phyloP scores from a whole-genome alignment of 2,329 filamentous ascomycete genomes.

The Beauveria bassiana region DNA sequence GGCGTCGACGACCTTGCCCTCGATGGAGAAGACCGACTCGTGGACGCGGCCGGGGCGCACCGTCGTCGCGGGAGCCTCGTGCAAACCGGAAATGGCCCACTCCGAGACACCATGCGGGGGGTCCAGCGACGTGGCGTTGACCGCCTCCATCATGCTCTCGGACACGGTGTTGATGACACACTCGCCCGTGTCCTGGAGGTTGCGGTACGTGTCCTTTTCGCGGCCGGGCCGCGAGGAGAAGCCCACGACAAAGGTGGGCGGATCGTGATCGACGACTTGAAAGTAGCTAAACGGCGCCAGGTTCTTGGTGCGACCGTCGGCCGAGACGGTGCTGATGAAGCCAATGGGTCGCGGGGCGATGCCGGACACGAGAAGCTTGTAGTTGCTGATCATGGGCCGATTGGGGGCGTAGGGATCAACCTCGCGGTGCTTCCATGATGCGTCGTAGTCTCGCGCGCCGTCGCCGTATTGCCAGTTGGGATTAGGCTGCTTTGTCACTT shows the following conservation, averaged over 20 bases:
- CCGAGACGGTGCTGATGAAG: slow-evolving; percentile 43
- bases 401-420: slow-evolving; percentile 72
- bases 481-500: slow-evolving; percentile 26
- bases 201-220: slow-evolving; percentile 69
- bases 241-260: slow-evolving; percentile 63
- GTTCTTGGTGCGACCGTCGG: slow-evolving; percentile 57
- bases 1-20: slow-evolving; percentile 22
- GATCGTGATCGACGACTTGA: slow-evolving; percentile 72
- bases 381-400: slow-evolving; percentile 63
- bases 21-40: slow-evolving; percentile 21
- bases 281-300: slow-evolving; percentile 79
- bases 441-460: slow-evolving; percentile 20
- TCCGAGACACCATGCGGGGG: slow-evolving; percentile 66
- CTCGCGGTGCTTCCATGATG: slow-evolving; percentile 49
- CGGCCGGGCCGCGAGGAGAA: slow-evolving; percentile 35
- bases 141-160: slow-evolving; percentile 74
- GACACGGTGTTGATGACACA: slow-evolving; percentile 76
- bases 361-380: slow-evolving; percentile 75
- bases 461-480: slow-evolving; percentile 42
- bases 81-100: slow-evolving; percentile 59
- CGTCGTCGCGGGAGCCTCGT: slow-evolving; percentile 17
- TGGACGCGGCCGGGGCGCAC: slow-evolving; percentile 19
- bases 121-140: slow-evolving; percentile 67
- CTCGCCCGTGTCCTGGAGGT: slow-evolving; percentile 61
- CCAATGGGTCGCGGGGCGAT: slow-evolving; percentile 73